A percentile compares a stretch with the other conserved stretches of the same genome.
Conservation (phyloP, 768 basidiomycete genomes). For the Rossbeevera mucosa region DNA sequence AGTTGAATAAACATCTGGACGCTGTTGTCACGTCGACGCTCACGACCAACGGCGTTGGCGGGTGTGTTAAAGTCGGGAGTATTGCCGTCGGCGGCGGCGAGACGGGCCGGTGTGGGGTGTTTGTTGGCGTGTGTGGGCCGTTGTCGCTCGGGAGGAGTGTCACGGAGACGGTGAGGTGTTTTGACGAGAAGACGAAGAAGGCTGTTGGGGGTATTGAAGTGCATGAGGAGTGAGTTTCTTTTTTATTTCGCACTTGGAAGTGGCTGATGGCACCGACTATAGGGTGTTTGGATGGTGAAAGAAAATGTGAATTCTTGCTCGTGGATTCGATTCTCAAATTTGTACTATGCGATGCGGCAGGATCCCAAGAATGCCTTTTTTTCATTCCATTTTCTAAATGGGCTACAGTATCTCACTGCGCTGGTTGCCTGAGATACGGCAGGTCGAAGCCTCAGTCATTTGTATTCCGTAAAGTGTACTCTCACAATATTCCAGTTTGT, state of each 20-base stretch:
- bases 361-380: background rate
- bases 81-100: conserved; percentile 27
- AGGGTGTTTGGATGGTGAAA: background rate
- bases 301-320: no score
- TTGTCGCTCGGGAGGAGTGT: conserved; percentile 30
- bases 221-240: background rate
- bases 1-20: conserved; percentile 43
- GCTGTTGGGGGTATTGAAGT: background rate
- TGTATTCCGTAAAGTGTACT: background rate
- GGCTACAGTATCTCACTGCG: background rate
- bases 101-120: conserved; percentile 27
- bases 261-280: background rate
- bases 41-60: conserved; percentile 18
- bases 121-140: conserved; percentile 43
- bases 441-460: background rate
- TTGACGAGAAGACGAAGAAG: background rate
- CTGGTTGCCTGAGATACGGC: background rate
- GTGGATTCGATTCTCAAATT: background rate
- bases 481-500: background rate
- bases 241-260: background rate
- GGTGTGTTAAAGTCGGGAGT: background rate
- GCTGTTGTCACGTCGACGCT: conserved; percentile 39
- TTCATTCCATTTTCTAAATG: background rate
- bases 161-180: conserved; percentile 26
- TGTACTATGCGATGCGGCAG: background rate